Percentiles rank a stretch among this genome's conserved stretches.
Conservation (phyloP, 495 filamentous ascomycete genomes). For the Hyaloscypha finlandica region DNA sequence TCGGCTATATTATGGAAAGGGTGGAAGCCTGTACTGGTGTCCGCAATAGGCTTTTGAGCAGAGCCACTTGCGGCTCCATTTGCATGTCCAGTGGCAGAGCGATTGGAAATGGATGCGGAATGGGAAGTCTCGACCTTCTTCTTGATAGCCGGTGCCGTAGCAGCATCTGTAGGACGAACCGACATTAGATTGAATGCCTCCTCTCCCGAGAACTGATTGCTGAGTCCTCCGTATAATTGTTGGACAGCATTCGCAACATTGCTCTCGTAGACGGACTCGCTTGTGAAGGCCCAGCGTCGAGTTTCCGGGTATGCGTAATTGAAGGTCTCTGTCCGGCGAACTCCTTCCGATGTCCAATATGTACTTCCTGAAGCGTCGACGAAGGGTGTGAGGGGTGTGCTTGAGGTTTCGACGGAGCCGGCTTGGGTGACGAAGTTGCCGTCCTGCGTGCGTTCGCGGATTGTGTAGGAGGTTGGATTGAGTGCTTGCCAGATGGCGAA, state of each 20-base stretch:
- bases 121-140: no score
- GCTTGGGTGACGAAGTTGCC: constrained; percentile 54
- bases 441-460: constrained; percentile 44
- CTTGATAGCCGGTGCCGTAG: neutral
- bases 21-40: neutral
- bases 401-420: constrained; percentile 42
- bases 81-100: no score
- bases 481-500: constrained; percentile 75
- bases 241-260: constrained; percentile 17
- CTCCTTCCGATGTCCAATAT: constrained; percentile 41
- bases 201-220: constrained; percentile 8
- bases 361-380: constrained; percentile 34
- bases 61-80: neutral
- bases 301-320: constrained; percentile 67
- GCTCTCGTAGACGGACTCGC: constrained; percentile 17
- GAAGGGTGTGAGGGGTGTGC: constrained; percentile 50
- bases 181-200: neutral
- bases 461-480: constrained; percentile 58
- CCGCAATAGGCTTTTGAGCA: constrained; percentile 7
- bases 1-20: constrained; percentile 9
- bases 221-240: constrained; percentile 25
- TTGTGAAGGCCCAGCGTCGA: constrained; percentile 23
- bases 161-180: neutral
- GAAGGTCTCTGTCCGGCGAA: constrained; percentile 39
- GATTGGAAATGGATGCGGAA: no score